These are phyloP conservation scores for Antrodiella citrinella DNA, from an alignment of 768 basidiomycete species.

Conservation along the genomic window DNA sequence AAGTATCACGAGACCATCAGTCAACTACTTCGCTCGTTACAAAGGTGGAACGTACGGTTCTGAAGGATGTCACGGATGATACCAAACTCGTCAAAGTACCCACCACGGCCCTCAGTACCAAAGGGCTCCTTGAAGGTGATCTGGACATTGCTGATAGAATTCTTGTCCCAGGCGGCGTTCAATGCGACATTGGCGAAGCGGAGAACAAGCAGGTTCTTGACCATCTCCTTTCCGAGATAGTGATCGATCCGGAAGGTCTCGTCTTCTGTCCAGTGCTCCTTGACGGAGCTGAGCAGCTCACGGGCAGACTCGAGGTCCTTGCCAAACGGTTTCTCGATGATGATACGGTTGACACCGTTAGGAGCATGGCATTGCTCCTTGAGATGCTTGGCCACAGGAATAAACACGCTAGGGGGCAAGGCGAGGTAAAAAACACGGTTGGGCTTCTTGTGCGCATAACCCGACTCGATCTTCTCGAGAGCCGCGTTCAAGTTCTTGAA, in stretches of 20 bases:
- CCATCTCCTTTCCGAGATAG: constrained; percentile 99
- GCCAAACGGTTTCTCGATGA: constrained; percentile 98
- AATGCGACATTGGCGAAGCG: constrained; percentile 93
- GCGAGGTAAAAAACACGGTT: constrained; percentile 97
- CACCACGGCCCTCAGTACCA: constrained; percentile 99
- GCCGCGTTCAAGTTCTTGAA: constrained; percentile 74
- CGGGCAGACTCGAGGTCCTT: constrained; percentile 86
- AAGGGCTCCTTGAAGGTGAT: constrained; percentile 99
- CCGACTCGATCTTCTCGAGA: constrained; percentile 69
- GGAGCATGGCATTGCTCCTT: constrained; percentile 73
- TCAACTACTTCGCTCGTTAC: constrained; percentile 3
- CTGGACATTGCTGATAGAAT: constrained; percentile 93
- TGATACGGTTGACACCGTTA: constrained; percentile 79
- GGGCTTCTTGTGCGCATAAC: constrained; percentile 50
- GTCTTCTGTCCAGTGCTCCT: constrained; percentile 87
- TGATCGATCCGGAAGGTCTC: constrained; percentile 99
- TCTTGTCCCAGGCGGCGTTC: constrained; percentile 90
- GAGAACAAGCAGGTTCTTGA: constrained; percentile 94
- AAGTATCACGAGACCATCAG: constrained; percentile 2
- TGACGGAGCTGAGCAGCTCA: constrained; percentile 69
- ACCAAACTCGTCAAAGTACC: constrained; percentile 99
- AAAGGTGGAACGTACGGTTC: constrained; percentile 67
- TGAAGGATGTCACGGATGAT: constrained; percentile 97
- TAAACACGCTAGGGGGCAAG: constrained; percentile 94
- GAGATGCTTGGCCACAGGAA: constrained; percentile 76